A percentile compares a stretch with the other conserved stretches of the same genome.
Conservation (phyloP, 106 monocot species). For the Dendrobium officinale region DNA sequence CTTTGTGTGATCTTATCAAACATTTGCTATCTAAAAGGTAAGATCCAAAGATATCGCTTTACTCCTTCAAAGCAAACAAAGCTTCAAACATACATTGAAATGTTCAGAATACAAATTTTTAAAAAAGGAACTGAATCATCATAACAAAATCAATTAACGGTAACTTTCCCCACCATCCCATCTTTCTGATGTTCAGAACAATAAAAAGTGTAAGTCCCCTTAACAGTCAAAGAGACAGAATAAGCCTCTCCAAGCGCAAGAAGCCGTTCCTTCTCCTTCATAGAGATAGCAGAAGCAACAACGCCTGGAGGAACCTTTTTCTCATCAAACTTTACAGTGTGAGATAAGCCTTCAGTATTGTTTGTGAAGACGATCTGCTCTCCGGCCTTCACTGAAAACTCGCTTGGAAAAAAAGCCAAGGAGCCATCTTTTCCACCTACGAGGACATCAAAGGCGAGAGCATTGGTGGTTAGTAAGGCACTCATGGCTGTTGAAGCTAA, state of each 20-base stretch:
- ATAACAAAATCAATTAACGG: too few relatives aligned
- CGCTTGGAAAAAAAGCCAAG: constrained; percentile 61
- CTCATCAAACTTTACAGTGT: constrained; percentile 88
- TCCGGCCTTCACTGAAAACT: constrained; percentile 41
- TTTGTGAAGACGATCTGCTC: constrained; percentile 82
- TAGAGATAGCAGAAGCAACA: constrained; percentile 49
- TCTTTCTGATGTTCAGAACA: too few relatives aligned
- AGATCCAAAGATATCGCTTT: too few relatives aligned
- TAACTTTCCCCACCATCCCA: too few relatives aligned
- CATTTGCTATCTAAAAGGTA: too few relatives aligned
- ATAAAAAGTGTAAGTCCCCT: too few relatives aligned
- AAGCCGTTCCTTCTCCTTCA: constrained; percentile 67
- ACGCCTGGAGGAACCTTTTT: constrained; percentile 77
- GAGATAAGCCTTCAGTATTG: constrained; percentile 78
- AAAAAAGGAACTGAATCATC: too few relatives aligned
- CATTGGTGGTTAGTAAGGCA: constrained; percentile 41
- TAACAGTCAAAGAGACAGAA: constrained; percentile 33
- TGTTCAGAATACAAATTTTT: too few relatives aligned
- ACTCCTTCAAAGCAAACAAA: too few relatives aligned
- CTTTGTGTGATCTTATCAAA: too few relatives aligned
- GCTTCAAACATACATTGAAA: too few relatives aligned
- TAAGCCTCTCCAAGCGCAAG: constrained; percentile 53
- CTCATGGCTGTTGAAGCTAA: constrained; percentile 41
- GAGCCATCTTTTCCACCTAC: constrained; percentile 47
- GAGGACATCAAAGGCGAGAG: constrained; percentile 46